These are phyloP conservation scores for Castanea crenata DNA, from an alignment of 306 rosid species.

Conservation along the genomic window DNA sequence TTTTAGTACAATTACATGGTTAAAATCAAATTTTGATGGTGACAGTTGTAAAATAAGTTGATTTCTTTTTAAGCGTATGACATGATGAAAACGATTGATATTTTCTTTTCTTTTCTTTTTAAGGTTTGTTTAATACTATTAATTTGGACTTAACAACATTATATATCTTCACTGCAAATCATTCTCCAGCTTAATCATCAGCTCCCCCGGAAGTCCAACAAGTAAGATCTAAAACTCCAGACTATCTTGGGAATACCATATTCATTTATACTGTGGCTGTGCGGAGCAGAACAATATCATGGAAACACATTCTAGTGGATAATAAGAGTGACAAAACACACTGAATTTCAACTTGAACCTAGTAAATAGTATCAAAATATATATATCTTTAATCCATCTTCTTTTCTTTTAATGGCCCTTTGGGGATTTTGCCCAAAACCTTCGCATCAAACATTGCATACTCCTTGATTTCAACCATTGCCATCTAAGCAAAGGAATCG, in stretches of 20 bases:
- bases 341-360: neutral
- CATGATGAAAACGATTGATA: no score
- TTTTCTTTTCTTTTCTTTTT: neutral
- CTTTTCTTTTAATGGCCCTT: conserved; percentile 45
- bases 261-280: conserved; percentile 20
- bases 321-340: neutral
- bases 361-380: neutral
- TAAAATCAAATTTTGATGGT: no score
- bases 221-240: neutral
- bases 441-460: conserved; percentile 43
- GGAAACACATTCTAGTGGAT: neutral
- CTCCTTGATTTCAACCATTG: conserved; percentile 42
- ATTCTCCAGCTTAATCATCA: neutral
- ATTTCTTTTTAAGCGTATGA: no score
- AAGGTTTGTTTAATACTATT: neutral
- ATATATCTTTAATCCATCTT: conserved; percentile 42
- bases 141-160: neutral
- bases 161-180: neutral
- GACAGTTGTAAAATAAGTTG: no score
- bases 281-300: conserved; percentile 13
- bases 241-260: neutral
- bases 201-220: neutral
- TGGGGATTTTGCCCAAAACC: conserved; percentile 56
- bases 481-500: conserved; percentile 45
- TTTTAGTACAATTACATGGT: no score